Evolutionary conservation across 192 early-diverging fungal species (phyloP).

Genomic region (Tieghemiomyces parasiticus): DNA sequence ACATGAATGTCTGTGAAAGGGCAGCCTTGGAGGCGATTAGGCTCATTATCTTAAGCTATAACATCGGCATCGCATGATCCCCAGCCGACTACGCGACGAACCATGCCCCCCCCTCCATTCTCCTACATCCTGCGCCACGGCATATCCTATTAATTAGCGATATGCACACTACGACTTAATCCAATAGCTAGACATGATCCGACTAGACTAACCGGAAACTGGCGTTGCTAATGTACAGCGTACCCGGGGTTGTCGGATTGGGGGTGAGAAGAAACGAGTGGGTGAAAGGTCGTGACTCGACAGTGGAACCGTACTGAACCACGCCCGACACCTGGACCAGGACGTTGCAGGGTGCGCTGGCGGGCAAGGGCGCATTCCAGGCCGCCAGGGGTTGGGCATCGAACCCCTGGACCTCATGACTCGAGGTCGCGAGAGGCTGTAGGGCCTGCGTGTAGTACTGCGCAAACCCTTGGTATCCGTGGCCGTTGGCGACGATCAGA

Average conservation of each 20-base stretch:
- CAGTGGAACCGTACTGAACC: neutral
- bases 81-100: too few species aligned
- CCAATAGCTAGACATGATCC: too few species aligned
- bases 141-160: too few species aligned
- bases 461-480: neutral
- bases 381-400: conserved; percentile 3
- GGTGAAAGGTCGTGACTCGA: neutral
- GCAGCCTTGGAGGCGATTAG: too few species aligned
- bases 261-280: conserved; percentile 8
- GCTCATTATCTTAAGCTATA: too few species aligned
- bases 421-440: neutral
- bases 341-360: neutral
- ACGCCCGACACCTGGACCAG: conserved; percentile 4
- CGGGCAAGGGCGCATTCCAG: neutral
- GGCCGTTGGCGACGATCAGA: neutral
- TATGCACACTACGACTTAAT: too few species aligned
- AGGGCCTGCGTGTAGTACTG: neutral
- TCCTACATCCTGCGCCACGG: too few species aligned
- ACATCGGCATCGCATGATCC: too few species aligned
- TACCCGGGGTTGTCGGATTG: neutral
- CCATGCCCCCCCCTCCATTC: too few species aligned
- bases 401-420: conserved; percentile 1
- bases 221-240: conserved; percentile 9
- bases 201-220: conserved; percentile 3
- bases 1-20: too few species aligned